phyloP scores from a whole-genome alignment of 73 alveolate genomes.

The Blepharisma japonicum region DNA sequence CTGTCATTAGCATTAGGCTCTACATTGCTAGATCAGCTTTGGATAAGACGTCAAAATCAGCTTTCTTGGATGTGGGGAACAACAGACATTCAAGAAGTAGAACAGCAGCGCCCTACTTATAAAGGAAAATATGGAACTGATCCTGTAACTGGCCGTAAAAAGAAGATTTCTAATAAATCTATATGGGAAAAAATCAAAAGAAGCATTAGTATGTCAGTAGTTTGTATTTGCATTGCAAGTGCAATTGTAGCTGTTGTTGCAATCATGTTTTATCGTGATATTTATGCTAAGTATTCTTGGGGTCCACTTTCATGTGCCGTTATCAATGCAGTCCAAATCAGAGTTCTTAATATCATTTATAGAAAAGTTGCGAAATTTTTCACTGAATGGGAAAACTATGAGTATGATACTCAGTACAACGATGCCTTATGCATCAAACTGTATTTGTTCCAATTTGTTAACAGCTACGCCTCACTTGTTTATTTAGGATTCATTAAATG shows the following conservation, averaged over 20 bases:
- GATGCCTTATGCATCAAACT: slow-evolving; percentile 8
- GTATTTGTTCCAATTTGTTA: slow-evolving; percentile 1
- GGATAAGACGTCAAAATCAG: neutral
- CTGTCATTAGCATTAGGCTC: slow-evolving; percentile 6
- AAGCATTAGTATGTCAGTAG: neutral
- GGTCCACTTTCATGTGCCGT: slow-evolving; percentile 17
- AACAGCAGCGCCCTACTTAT: neutral
- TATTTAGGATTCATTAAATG: slow-evolving; percentile 18
- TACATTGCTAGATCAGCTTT: neutral
- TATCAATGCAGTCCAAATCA: slow-evolving; percentile 14
- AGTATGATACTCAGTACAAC: neutral
- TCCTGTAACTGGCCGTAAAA: slow-evolving; percentile 12
- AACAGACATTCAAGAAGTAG: neutral
- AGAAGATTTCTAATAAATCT: neutral
- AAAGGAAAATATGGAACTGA: slow-evolving; percentile 3
- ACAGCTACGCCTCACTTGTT: neutral
- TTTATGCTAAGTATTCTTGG: neutral
- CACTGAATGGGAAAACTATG: slow-evolving; percentile 23
- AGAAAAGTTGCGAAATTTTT: neutral
- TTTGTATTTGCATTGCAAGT: neutral
- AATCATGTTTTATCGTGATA: neutral
- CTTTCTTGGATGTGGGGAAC: slow-evolving; percentile 15
- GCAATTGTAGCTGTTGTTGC: slow-evolving; percentile 27
- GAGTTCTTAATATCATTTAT: neutral
- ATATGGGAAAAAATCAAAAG: neutral